Conservation (phyloP, 163 green algal genomes). For the Volvox carteri region DNA sequence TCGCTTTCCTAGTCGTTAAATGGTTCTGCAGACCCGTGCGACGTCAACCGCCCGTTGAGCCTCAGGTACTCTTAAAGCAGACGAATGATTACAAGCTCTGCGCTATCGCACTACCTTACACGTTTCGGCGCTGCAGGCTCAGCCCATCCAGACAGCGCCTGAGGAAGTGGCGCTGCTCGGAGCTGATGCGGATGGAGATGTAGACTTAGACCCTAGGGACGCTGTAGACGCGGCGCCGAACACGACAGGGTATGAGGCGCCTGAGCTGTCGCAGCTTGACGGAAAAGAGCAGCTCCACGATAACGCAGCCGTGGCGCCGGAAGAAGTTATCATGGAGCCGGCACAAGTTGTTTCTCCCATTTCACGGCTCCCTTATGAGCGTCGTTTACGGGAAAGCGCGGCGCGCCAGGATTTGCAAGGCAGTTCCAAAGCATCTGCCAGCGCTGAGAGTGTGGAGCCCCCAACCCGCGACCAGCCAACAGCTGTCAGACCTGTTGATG, state of each 20-base stretch:
- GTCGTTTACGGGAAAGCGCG: neutral
- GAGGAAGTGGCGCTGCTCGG: constrained; percentile 28
- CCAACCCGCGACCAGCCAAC: too few species aligned
- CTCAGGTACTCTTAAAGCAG: neutral
- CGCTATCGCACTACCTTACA: neutral
- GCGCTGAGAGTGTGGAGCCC: neutral
- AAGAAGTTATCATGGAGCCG: constrained; percentile 2
- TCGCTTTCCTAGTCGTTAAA: constrained; percentile 10
- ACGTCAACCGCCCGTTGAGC: neutral
- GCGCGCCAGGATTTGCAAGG: neutral
- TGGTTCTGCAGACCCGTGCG: constrained; percentile 41
- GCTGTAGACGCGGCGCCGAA: neutral
- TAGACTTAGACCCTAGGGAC: neutral
- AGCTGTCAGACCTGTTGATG: constrained; percentile 1
- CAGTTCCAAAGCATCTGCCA: neutral
- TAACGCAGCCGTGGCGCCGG: neutral
- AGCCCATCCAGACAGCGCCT: neutral
- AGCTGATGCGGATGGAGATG: neutral
- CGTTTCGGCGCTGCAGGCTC: neutral
- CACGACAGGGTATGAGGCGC: neutral
- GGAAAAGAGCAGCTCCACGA: neutral
- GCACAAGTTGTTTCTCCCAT: too few species aligned
- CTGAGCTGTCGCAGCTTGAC: constrained; percentile 33
- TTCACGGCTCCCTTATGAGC: neutral
- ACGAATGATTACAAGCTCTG: neutral